Evolutionary conservation across 495 filamentous ascomycete species (phyloP), one percentile per base, ranked within the genome.

Genomic region (Umbilicaria muhlenbergii): DNA sequence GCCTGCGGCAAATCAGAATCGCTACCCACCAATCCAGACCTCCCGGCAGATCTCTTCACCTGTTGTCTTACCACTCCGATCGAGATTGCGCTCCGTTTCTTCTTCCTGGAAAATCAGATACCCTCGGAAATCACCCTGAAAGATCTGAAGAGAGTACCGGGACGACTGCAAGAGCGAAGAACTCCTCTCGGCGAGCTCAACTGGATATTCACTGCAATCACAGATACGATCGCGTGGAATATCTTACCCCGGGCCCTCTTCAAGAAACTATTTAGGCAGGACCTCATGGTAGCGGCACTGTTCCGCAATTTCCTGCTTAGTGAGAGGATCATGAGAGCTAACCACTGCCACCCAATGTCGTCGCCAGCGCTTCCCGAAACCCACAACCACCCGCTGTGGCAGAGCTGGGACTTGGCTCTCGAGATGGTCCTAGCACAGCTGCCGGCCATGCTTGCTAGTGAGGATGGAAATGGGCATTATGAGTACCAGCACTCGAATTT

Each of bases 141-240:
- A 41, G 75, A 87, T 43, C 86, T 87, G 16, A 77, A 80, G 62
- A 64, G 66, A 32, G 72, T 89, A 7, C 85, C 86, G 1, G 91
- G 91, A 16, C 74, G 83, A 42, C 67, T 94, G 19, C 84, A 91
- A 51, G 91, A 99, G 55, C 76, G 91, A n/a, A 68, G 92, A 58
- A 95, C 89, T 35, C 92, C 91, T 1, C 73, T 96, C 34, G 91
- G 91, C 36, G 91, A 99, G 61, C 64, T 99, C 3, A 96, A 96
- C 57, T 99, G 91, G 91, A 99, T 99, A 17, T 94, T 99, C 52
- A 99, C 91, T 2, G 91, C 91, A 12, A 95, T 99, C 45, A 99
- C 91, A 2, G 91, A 99, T 58, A 96, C 91, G 1, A 99, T 99
- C 55, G 91, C 91, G 6, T 99, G 91, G 91, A 96, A 94, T 38